These are phyloP conservation scores for Entomortierella beljakovae DNA, from an alignment of 192 early-diverging fungal species.

Conservation along the genomic window DNA sequence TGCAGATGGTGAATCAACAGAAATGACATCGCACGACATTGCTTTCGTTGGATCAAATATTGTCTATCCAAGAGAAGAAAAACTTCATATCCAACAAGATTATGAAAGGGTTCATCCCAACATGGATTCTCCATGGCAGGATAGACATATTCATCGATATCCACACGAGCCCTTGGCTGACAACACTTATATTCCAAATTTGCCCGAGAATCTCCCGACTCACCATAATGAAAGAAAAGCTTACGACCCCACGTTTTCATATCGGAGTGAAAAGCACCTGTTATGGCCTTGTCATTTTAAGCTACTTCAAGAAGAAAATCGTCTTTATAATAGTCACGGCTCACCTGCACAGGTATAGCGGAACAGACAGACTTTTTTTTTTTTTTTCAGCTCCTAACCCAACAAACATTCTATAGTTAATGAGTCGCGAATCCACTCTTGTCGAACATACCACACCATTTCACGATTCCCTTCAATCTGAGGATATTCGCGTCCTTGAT, in stretches of 20 bases:
- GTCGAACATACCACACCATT: slow-evolving; percentile 18
- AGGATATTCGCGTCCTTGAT: slow-evolving; percentile 23
- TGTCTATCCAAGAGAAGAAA: slow-evolving; percentile 6
- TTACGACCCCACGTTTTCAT: slow-evolving; percentile 15
- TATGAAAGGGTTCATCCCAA: background rate
- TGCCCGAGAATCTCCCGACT: background rate
- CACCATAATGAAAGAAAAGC: background rate
- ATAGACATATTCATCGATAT: background rate
- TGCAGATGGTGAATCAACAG: background rate
- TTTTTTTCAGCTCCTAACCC: background rate
- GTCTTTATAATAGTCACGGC: background rate
- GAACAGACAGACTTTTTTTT: background rate
- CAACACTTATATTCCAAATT: background rate
- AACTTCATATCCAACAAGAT: background rate
- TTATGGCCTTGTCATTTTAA: slow-evolving; percentile 44
- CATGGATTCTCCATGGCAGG: background rate
- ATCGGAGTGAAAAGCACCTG: slow-evolving; percentile 17
- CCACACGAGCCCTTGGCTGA: background rate
- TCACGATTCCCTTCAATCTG: slow-evolving; percentile 18
- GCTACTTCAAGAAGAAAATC: slow-evolving; percentile 19
- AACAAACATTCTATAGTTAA: background rate
- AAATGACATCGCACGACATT: background rate
- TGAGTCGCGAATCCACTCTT: slow-evolving; percentile 14
- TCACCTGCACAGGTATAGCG: slow-evolving; percentile 6
- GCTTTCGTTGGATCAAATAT: background rate